Conservation (phyloP, 306 rosid genomes). For the Medicago arabica region DNA sequence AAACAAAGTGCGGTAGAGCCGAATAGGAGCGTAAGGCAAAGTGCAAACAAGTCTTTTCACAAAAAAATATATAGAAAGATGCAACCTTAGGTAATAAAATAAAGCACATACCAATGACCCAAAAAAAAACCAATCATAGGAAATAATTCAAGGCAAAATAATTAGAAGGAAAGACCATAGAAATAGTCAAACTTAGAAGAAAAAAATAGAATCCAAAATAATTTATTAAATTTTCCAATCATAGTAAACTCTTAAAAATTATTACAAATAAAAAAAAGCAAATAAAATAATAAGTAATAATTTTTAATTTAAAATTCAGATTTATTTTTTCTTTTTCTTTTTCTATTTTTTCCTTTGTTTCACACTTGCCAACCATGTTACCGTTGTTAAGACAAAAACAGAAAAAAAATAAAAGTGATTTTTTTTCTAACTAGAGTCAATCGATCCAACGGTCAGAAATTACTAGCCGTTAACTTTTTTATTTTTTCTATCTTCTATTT, state of each 20-base stretch:
- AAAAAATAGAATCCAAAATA: background rate
- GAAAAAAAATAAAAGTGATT: background rate
- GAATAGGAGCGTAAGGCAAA: slow-evolving; percentile 32
- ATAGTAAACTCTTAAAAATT: background rate
- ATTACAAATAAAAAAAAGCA: background rate
- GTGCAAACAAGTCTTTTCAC: background rate
- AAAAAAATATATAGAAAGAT: background rate
- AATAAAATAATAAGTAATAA: background rate
- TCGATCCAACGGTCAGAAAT: slow-evolving; percentile 79
- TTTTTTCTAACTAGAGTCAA: slow-evolving; percentile 12
- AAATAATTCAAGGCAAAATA: background rate
- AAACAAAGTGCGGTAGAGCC: slow-evolving; percentile 57
- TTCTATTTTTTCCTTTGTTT: too few relatives aligned
- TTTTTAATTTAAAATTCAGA: slow-evolving; percentile 7
- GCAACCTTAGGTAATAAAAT: background rate
- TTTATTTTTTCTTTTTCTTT: too few relatives aligned
- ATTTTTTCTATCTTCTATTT: slow-evolving; percentile 36
- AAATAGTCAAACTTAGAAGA: background rate
- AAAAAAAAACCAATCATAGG: background rate
- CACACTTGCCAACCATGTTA: slow-evolving; percentile 12
- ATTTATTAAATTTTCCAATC: background rate
- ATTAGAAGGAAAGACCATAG: background rate
- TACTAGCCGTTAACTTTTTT: slow-evolving; percentile 82
- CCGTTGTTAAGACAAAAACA: slow-evolving; percentile 1
- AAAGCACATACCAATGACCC: background rate